Conservation (phyloP, 108 stramenopile genomes). For the Discostella stelligeroides region DNA sequence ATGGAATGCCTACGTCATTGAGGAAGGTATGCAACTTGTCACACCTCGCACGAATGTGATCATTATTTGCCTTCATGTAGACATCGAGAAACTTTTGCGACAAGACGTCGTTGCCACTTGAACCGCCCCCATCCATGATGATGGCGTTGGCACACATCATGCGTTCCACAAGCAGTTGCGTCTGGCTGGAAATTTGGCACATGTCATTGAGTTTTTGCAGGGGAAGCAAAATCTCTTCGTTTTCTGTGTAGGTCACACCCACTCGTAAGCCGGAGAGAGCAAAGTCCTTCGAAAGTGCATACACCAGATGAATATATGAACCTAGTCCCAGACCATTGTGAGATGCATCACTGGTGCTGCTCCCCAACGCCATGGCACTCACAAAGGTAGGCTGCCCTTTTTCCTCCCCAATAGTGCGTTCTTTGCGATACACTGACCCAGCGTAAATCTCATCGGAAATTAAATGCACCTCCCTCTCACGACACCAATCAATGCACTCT, state of each 20-base stretch:
- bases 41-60: conserved; percentile 56
- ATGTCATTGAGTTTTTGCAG: conserved; percentile 87
- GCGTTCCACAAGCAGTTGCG: conserved; percentile 72
- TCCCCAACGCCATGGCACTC: conserved; percentile 65
- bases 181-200: conserved; percentile 80
- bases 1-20: conserved; percentile 68
- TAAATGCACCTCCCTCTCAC: conserved; percentile 75
- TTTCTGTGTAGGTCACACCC: conserved; percentile 81
- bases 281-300: conserved; percentile 89
- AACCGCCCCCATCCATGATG: conserved; percentile 3
- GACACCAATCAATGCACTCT: conserved; percentile 82
- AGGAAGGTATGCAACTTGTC: conserved; percentile 57
- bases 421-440: conserved; percentile 61
- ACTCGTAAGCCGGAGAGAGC: conserved; percentile 84
- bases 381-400: conserved; percentile 52
- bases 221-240: conserved; percentile 68
- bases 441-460: conserved; percentile 91
- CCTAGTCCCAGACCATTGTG: conserved; percentile 57
- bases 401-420: conserved; percentile 26
- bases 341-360: neutral
- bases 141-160: conserved; percentile 53
- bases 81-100: conserved; percentile 52
- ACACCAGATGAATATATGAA: conserved; percentile 83
- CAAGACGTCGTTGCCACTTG: neutral
- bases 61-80: conserved; percentile 61